Conservation (phyloP, 2,329 filamentous ascomycete genomes). For the Venturia aucupariae region DNA sequence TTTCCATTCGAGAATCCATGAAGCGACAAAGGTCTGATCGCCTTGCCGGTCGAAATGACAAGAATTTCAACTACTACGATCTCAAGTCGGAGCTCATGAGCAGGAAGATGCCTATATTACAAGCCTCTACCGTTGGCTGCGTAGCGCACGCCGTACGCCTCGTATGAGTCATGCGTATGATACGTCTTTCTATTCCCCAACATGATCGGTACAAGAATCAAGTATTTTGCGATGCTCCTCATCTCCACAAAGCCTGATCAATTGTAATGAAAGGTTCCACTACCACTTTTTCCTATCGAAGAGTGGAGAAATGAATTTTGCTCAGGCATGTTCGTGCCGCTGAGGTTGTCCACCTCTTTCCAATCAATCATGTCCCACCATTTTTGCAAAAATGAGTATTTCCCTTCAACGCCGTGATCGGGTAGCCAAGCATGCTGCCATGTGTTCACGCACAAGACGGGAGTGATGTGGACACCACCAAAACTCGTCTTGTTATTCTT, state of each 20-base stretch:
- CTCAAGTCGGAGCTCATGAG: background rate
- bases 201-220: background rate
- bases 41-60: no score
- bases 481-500: slow-evolving; percentile 41
- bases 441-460: slow-evolving; percentile 84
- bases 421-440: slow-evolving; percentile 92
- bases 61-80: no score
- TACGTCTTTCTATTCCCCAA: background rate
- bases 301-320: background rate
- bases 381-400: slow-evolving; percentile 61
- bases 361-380: slow-evolving; percentile 93
- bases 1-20: no score
- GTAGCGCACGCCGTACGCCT: background rate
- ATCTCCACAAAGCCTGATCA: background rate
- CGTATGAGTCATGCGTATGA: background rate
- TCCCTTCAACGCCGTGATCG: slow-evolving; percentile 71
- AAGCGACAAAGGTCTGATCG: no score
- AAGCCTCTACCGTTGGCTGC: background rate
- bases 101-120: background rate
- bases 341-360: slow-evolving; percentile 26
- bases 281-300: background rate
- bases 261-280: background rate
- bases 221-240: background rate
- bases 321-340: background rate
- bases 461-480: slow-evolving; percentile 59